A percentile compares a stretch with the other conserved stretches of the same genome.
Conservation (phyloP, 257 asterid genomes). For the Solanum paucissectum region DNA sequence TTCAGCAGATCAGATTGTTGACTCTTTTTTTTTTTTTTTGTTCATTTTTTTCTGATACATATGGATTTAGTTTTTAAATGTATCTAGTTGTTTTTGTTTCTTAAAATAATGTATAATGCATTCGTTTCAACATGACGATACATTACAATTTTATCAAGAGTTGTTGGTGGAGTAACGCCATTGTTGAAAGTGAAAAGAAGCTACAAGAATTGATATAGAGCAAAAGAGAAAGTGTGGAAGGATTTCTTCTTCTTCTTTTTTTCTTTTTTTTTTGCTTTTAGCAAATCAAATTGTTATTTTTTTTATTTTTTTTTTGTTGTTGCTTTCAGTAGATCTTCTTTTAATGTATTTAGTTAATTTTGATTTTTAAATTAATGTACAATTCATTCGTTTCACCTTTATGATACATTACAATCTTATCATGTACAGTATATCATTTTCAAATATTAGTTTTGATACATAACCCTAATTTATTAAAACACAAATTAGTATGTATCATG, state of each 20-base stretch:
- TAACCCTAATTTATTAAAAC: too few species aligned
- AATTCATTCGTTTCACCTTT: too few species aligned
- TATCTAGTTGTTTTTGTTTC: too few species aligned
- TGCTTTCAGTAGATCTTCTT: neutral
- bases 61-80: too few species aligned
- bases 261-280: too few species aligned
- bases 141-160: neutral
- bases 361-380: too few species aligned
- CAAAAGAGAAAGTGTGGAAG: neutral
- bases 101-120: neutral
- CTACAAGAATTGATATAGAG: neutral
- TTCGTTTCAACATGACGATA: neutral
- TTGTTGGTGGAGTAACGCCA: neutral
- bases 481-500: neutral
- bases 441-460: neutral
- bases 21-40: neutral
- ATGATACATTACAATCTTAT: neutral
- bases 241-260: neutral
- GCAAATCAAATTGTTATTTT: neutral
- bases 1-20: neutral
- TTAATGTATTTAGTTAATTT: neutral
- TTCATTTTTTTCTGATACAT: too few species aligned
- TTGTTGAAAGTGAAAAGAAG: neutral
- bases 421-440: neutral
- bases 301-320: too few species aligned